A percentile compares a stretch with the other conserved stretches of the same genome.
Conservation (phyloP, 73 alveolate species). For the Tetrahymena malaccensis region DNA sequence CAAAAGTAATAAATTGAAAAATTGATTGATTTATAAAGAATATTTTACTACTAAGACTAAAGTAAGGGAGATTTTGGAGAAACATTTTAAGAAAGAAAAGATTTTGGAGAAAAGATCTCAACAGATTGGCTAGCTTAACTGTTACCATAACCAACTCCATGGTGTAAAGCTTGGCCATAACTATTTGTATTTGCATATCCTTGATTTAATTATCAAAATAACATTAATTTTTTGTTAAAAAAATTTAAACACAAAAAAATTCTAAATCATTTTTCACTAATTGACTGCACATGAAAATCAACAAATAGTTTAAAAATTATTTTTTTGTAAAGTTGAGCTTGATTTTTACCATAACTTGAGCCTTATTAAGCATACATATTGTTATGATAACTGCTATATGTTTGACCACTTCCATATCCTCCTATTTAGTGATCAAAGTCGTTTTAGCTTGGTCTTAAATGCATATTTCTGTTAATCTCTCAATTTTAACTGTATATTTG, state of each 20-base stretch:
- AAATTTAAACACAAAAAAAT: background rate
- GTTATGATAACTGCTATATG: background rate
- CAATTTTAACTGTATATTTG: background rate
- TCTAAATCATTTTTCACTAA: background rate
- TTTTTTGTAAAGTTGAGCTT: background rate
- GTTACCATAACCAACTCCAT: background rate
- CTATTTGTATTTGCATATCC: background rate
- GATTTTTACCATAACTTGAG: background rate
- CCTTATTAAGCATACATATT: background rate
- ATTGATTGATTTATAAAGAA: background rate
- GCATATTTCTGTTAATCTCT: background rate
- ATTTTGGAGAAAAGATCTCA: background rate
- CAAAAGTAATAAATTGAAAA: background rate
- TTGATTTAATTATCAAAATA: background rate
- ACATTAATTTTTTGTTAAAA: too few species aligned
- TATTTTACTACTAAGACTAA: background rate
- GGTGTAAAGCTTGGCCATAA: background rate
- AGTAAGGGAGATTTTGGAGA: background rate
- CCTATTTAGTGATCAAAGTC: background rate
- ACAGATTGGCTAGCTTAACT: background rate
- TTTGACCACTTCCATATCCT: background rate
- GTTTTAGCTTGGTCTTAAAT: background rate
- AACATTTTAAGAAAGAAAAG: background rate
- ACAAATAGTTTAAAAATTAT: background rate
- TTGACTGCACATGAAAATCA: background rate